Percentiles rank a stretch among this genome's conserved stretches.
Conservation (phyloP, 108 stramenopile species). For the Halocafeteria seosinensis region DNA sequence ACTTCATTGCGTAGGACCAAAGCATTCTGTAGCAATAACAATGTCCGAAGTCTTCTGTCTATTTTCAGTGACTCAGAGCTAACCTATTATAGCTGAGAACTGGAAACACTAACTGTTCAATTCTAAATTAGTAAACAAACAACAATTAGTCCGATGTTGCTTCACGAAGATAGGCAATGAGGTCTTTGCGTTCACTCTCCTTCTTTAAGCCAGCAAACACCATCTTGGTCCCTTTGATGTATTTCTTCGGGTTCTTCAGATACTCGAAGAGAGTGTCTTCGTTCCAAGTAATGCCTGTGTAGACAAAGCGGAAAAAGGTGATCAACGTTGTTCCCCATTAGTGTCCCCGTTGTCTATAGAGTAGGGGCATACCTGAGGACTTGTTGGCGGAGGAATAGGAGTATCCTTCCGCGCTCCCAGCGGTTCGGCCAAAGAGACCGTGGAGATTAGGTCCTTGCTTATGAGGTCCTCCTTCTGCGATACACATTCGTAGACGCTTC, state of each 20-base stretch:
- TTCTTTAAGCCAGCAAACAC: constrained; percentile 99
- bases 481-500: no score
- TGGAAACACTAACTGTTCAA: no score
- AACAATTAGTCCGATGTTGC: no score
- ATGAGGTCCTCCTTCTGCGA: no score
- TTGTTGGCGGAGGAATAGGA: constrained; percentile 91
- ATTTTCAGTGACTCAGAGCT: no score
- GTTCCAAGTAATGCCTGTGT: constrained; percentile 54
- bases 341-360: neutral
- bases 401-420: constrained; percentile 84
- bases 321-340: neutral
- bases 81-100: no score
- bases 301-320: neutral
- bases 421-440: constrained; percentile 92
- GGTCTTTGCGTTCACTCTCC: constrained; percentile 75
- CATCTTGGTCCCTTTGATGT: constrained; percentile 99
- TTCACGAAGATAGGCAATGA: constrained; percentile 94
- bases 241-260: constrained; percentile 43
- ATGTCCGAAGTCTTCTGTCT: no score
- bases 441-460: constrained; percentile 99
- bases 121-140: no score
- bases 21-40: no score
- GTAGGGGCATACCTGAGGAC: constrained; percentile 49
- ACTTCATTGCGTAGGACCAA: no score
- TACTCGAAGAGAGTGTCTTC: constrained; percentile 91